phyloP scores from a whole-genome alignment of 1,139 yeast genomes.

The Schizosaccharomyces versatilis region DNA sequence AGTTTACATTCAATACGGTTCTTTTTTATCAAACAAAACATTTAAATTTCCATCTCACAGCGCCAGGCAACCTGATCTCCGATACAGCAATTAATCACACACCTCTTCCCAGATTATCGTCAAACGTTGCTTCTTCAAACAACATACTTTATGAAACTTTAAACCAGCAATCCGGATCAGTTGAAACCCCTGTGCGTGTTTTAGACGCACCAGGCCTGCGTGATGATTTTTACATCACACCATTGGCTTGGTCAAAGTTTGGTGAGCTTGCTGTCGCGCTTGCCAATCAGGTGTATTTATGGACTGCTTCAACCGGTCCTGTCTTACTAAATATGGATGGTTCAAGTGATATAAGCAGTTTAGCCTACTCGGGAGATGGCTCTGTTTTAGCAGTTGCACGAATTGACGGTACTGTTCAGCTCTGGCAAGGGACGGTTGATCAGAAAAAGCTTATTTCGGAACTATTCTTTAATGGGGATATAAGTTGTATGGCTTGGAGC shows the following conservation, averaged over 20 bases:
- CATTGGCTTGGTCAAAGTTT: constrained; percentile 43
- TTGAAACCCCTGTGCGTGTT: constrained; percentile 19
- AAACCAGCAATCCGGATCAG: not conserved
- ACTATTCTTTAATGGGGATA: constrained; percentile 5
- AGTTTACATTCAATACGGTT: too few relatives aligned
- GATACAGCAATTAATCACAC: not conserved
- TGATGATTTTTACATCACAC: constrained; percentile 61
- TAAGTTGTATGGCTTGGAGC: constrained; percentile 6
- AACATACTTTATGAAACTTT: not conserved
- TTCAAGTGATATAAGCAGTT: constrained; percentile 34
- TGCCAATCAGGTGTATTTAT: constrained; percentile 35
- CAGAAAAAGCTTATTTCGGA: constrained; percentile 2
- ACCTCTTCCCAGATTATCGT: not conserved
- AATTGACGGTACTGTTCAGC: constrained; percentile 66
- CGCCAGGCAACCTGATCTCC: not conserved
- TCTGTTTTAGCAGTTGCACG: constrained; percentile 67
- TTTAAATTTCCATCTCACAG: too few relatives aligned
- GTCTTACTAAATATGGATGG: constrained; percentile 35
- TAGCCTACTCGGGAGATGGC: constrained; percentile 85
- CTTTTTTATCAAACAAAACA: too few relatives aligned
- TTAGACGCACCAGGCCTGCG: constrained; percentile 56
- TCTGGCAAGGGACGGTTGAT: constrained; percentile 72
- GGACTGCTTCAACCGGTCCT: constrained; percentile 32
- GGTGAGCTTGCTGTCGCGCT: constrained; percentile 48
- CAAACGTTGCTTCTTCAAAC: not conserved